Percentiles rank a stretch among this genome's conserved stretches.
phyloP scores from a whole-genome alignment of 2,329 filamentous ascomycete genomes.

The Raffaelea deltoideospora region DNA sequence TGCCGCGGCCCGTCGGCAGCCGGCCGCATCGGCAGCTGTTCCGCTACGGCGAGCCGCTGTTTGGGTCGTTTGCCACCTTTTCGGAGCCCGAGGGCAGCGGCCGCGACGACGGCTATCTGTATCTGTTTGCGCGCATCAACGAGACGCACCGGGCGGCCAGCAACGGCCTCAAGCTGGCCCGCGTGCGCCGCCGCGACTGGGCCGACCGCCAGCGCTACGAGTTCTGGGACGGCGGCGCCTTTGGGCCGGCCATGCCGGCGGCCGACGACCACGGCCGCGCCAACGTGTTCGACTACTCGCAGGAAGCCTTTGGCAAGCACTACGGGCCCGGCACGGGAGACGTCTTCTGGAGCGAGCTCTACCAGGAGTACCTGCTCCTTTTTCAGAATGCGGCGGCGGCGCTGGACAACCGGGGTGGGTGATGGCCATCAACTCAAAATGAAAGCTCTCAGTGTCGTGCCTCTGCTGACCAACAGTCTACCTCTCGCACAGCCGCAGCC shows the following conservation, averaged over 20 bases:
- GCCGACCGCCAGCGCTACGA: conserved; percentile 6
- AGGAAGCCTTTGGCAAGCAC: conserved; percentile 8
- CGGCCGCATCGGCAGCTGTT: conserved; percentile 6
- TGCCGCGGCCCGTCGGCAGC: conserved; percentile 2
- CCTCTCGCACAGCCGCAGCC: conserved; percentile 4
- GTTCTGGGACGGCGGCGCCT: conserved; percentile 8
- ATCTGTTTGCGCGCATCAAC: conserved; percentile 9
- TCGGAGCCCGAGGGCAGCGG: neutral
- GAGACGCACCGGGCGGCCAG: conserved; percentile 3
- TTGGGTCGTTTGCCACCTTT: conserved; percentile 6
- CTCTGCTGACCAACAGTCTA: too few relatives aligned
- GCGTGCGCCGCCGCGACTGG: conserved; percentile 2
- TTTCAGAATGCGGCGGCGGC: conserved; percentile 9
- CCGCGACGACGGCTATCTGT: conserved; percentile 5
- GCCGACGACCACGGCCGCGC: conserved; percentile 5
- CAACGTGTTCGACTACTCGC: conserved; percentile 7
- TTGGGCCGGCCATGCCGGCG: conserved; percentile 4
- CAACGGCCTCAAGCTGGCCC: conserved; percentile 11
- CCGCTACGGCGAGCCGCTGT: conserved; percentile 4
- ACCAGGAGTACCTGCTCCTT: conserved; percentile 7
- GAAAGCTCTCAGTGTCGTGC: neutral
- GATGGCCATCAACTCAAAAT: neutral
- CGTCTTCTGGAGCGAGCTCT: conserved; percentile 8
- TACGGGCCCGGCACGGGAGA: conserved; percentile 9
- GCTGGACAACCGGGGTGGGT: conserved; percentile 3